These are phyloP conservation scores for Mortierella hygrophila DNA, from an alignment of 192 early-diverging fungal species.

Conservation along the genomic window DNA sequence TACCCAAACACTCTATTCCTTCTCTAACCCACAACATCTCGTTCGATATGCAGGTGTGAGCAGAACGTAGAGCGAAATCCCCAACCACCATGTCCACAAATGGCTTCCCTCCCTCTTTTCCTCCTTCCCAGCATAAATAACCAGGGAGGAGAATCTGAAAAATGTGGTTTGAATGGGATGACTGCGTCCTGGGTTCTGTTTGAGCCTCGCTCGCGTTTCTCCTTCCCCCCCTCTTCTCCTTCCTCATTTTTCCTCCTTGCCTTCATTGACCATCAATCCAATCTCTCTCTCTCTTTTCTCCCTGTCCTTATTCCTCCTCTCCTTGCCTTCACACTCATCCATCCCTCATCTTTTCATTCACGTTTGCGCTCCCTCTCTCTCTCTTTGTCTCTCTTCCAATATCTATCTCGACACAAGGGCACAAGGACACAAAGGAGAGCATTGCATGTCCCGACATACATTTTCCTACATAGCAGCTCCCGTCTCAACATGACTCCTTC, in stretches of 20 bases:
- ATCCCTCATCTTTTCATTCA: neutral
- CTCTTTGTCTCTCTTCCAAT: neutral
- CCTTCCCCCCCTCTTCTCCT: neutral
- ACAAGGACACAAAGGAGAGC: neutral
- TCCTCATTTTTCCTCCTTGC: too few relatives aligned
- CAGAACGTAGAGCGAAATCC: too few relatives aligned
- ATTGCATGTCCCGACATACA: neutral
- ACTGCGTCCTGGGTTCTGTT: neutral
- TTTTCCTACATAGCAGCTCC: neutral
- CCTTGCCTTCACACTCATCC: constrained; percentile 2
- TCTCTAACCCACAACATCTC: neutral
- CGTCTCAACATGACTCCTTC: neutral
- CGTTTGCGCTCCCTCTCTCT: neutral
- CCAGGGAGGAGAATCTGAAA: neutral
- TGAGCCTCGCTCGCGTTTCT: constrained; percentile 1
- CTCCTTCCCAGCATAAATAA: neutral
- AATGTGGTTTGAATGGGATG: neutral
- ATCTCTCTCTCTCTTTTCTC: too few relatives aligned
- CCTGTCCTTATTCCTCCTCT: neutral
- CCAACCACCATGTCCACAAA: too few relatives aligned
- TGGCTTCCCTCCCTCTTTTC: neutral
- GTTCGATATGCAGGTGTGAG: too few relatives aligned
- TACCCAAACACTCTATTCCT: neutral
- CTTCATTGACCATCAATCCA: too few relatives aligned
- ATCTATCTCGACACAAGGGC: neutral